These are phyloP conservation scores for Purpureocillium takamizusanense DNA, from an alignment of 2,329 filamentous ascomycete species.

Conservation along the genomic window DNA sequence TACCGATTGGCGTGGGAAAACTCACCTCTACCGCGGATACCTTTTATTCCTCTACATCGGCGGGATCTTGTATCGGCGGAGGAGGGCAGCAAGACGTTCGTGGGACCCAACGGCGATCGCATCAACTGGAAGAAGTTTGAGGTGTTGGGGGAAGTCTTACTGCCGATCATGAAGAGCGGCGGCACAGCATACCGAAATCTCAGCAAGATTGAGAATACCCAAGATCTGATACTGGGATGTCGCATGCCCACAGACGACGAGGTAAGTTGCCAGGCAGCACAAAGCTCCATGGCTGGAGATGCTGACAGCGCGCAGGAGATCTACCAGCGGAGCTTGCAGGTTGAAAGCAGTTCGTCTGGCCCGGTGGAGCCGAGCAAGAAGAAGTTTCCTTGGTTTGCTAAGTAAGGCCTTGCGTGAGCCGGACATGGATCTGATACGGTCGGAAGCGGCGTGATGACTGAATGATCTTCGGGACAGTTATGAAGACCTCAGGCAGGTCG, in stretches of 20 bases:
- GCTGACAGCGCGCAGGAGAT: constrained; percentile 40
- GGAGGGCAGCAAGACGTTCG: constrained; percentile 83
- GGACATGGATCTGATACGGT: constrained; percentile 5
- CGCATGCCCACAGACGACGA: constrained; percentile 80
- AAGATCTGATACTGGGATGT: constrained; percentile 71
- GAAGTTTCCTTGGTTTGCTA: constrained; percentile 59
- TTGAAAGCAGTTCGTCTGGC: constrained; percentile 42
- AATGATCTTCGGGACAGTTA: constrained; percentile 1
- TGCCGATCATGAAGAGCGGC: constrained; percentile 88
- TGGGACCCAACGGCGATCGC: constrained; percentile 61
- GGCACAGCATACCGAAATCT: constrained; percentile 71
- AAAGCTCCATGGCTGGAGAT: constrained; percentile 9
- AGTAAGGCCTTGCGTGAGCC: constrained; percentile 24
- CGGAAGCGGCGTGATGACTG: constrained; percentile 3
- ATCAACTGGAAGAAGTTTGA: constrained; percentile 99
- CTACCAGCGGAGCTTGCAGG: constrained; percentile 51
- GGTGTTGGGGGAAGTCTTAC: constrained; percentile 82
- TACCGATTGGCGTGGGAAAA: constrained; percentile 99
- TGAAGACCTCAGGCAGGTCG: constrained; percentile 3
- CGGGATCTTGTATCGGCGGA: constrained; percentile 87
- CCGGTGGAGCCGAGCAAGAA: constrained; percentile 45
- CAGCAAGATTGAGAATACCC: constrained; percentile 57
- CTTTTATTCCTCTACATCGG: constrained; percentile 83
- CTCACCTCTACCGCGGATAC: constrained; percentile 79
- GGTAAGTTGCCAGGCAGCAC: constrained; percentile 42